A percentile compares a stretch with the other conserved stretches of the same genome.
Conservation (phyloP, 1,139 yeast species). For the Meyerozyma athensensis region DNA sequence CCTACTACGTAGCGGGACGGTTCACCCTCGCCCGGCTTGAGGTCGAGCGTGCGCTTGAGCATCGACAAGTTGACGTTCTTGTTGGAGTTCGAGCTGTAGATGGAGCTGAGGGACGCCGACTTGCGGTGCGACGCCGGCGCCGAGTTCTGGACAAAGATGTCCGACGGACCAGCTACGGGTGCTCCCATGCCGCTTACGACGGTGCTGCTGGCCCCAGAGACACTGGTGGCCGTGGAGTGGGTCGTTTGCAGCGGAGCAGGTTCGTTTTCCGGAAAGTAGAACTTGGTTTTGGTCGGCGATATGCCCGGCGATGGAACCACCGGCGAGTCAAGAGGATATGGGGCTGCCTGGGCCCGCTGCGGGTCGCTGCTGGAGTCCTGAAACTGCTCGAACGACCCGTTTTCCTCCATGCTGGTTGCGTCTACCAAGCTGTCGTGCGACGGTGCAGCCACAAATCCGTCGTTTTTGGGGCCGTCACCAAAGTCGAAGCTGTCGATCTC, state of each 20-base stretch:
- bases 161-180: neutral
- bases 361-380: too few relatives aligned
- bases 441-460: too few relatives aligned
- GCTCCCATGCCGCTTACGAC: neutral
- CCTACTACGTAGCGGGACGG: conserved; percentile 51
- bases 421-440: neutral
- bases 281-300: neutral
- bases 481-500: conserved; percentile 15
- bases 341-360: conserved; percentile 7
- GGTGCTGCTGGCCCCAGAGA: neutral
- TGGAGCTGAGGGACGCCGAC: conserved; percentile 34
- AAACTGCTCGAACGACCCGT: too few relatives aligned
- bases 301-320: conserved; percentile 14
- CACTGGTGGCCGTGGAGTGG: neutral
- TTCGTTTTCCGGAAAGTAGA: conserved; percentile 3
- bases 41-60: conserved; percentile 31
- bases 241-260: neutral
- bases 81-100: conserved; percentile 31
- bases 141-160: conserved; percentile 12
- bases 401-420: conserved; percentile 1
- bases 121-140: conserved; percentile 19
- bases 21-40: conserved; percentile 49
- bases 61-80: conserved; percentile 36
- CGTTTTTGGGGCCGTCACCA: neutral
- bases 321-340: conserved; percentile 19